Evolutionary conservation across 139 green algal genomes (phyloP).

Genomic region (Coccomyxa sp.): DNA sequence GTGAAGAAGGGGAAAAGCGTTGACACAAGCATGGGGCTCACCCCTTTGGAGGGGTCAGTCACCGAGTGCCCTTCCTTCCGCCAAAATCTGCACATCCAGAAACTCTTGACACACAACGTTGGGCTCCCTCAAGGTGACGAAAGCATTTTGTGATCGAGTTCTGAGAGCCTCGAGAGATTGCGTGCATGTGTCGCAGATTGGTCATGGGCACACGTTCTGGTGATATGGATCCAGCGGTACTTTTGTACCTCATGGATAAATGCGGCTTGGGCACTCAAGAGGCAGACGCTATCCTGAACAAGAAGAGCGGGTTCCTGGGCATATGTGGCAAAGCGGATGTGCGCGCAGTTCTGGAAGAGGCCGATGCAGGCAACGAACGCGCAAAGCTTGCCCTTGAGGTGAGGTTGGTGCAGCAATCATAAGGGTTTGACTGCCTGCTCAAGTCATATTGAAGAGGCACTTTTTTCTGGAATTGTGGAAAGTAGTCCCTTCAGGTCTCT

Average conservation of each 20-base stretch:
- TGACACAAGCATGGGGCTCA: constrained; percentile 83
- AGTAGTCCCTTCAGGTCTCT: no score
- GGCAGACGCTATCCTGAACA: constrained; percentile 79
- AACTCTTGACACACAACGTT: background rate
- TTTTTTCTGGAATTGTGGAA: no score
- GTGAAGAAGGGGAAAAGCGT: constrained; percentile 65
- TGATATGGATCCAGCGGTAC: constrained; percentile 72
- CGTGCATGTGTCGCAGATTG: constrained; percentile 29
- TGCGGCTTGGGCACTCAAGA: constrained; percentile 27
- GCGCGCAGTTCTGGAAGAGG: constrained; percentile 48
- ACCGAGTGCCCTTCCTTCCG: background rate
- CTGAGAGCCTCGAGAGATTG: background rate
- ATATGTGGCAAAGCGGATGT: constrained; percentile 57
- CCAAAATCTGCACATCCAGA: background rate
- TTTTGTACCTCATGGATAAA: constrained; percentile 42
- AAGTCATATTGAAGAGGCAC: no score
- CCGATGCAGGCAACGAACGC: constrained; percentile 38
- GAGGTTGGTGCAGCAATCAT: background rate
- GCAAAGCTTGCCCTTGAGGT: constrained; percentile 63
- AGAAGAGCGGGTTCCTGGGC: constrained; percentile 54
- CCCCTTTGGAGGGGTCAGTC: constrained; percentile 69
- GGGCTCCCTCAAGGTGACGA: background rate
- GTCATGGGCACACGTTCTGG: constrained; percentile 66
- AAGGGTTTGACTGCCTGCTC: no score
- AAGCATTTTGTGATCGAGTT: background rate